Conservation (phyloP, 2,329 filamentous ascomycete species). For the Trichoderma harzianum region DNA sequence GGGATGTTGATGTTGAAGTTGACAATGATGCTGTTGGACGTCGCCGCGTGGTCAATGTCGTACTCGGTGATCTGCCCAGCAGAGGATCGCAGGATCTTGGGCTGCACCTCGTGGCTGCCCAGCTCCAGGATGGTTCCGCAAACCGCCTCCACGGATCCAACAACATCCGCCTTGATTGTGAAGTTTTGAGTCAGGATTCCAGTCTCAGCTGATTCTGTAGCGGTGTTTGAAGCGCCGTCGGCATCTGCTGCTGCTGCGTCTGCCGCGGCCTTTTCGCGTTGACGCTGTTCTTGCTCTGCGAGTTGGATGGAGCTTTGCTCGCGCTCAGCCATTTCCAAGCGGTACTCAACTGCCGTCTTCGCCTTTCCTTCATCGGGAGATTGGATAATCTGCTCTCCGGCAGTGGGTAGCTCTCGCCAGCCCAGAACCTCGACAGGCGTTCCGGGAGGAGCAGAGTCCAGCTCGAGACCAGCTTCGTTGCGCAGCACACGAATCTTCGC, state of each 20-base stretch:
- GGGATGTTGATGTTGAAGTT: constrained; percentile 79
- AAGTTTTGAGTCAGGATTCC: constrained; percentile 65
- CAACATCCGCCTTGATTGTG: constrained; percentile 88
- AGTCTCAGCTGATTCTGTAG: constrained; percentile 35
- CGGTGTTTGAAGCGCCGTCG: constrained; percentile 30
- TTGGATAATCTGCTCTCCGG: constrained; percentile 85
- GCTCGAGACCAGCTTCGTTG: constrained; percentile 75
- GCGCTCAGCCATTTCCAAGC: constrained; percentile 67
- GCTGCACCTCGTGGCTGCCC: constrained; percentile 78
- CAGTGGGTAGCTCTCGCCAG: constrained; percentile 80
- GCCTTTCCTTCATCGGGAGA: constrained; percentile 75
- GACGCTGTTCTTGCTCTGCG: constrained; percentile 65
- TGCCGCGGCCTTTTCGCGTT: constrained; percentile 51
- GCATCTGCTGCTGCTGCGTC: constrained; percentile 36
- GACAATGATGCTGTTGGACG: constrained; percentile 71
- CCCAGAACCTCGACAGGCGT: constrained; percentile 90
- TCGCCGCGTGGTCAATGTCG: constrained; percentile 83
- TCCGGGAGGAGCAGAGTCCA: constrained; percentile 76
- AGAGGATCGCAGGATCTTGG: constrained; percentile 71
- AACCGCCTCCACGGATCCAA: constrained; percentile 90
- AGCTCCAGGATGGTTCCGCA: constrained; percentile 71
- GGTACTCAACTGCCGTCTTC: constrained; percentile 72
- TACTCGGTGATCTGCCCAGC: constrained; percentile 80
- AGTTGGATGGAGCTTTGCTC: constrained; percentile 76
- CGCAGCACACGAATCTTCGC: constrained; percentile 77